These are phyloP conservation scores for Rheum nobile DNA, from an alignment of 148 eudicot genomes.

Conservation along the genomic window DNA sequence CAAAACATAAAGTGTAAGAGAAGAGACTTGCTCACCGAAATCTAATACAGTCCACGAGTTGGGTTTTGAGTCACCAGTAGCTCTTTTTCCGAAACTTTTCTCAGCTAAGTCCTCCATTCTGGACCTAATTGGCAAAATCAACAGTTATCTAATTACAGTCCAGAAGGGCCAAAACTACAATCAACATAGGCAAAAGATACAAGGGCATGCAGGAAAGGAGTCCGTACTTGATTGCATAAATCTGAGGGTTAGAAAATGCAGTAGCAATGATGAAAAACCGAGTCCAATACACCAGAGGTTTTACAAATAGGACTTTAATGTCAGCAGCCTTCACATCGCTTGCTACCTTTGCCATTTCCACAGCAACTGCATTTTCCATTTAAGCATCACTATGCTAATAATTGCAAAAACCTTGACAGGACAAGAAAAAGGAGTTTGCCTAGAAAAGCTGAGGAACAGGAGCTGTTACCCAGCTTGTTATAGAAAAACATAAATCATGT, in stretches of 20 bases:
- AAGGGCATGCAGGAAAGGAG: background rate
- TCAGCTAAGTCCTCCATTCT: conserved; percentile 81
- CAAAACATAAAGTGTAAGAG: background rate
- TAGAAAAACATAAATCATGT: background rate
- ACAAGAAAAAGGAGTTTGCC: background rate
- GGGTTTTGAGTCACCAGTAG: conserved; percentile 77
- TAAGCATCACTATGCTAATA: background rate
- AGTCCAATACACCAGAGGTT: conserved; percentile 98
- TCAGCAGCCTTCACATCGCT: conserved; percentile 89
- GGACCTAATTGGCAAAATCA: conserved; percentile 27
- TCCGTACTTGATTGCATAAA: conserved; percentile 71
- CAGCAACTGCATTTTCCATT: conserved; percentile 55
- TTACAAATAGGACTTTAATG: conserved; percentile 81
- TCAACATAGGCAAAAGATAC: background rate
- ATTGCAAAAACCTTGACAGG: background rate
- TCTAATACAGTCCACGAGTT: conserved; percentile 94
- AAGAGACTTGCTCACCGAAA: conserved; percentile 48
- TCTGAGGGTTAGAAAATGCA: conserved; percentile 89
- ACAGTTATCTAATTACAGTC: background rate
- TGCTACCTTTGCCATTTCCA: conserved; percentile 87
- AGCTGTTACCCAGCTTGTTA: background rate
- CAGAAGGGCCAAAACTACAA: background rate
- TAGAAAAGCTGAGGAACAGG: background rate
- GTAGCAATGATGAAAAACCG: conserved; percentile 89
- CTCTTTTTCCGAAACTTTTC: conserved; percentile 51